phyloP scores from a whole-genome alignment of 83 land plant species.

The Picea abies region DNA sequence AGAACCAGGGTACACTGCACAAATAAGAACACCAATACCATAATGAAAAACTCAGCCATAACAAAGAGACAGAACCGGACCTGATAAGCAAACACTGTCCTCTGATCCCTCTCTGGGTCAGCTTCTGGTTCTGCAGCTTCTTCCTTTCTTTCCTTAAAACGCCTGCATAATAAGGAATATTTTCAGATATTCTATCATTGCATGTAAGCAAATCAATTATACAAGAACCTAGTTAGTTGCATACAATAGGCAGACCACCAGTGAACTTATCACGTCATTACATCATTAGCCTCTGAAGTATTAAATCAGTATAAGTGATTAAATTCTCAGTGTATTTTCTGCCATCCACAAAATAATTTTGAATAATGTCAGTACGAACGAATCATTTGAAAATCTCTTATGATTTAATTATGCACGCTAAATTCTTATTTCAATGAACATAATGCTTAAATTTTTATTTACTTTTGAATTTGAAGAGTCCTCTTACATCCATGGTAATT shows the following conservation, averaged over 20 bases:
- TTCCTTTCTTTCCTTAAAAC: constrained; percentile 81
- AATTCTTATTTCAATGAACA: background rate
- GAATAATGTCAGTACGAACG: background rate
- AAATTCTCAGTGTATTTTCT: constrained; percentile 6
- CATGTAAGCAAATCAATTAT: background rate
- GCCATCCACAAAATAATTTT: constrained; percentile 17
- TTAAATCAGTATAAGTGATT: constrained; percentile 11
- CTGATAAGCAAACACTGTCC: constrained; percentile 99
- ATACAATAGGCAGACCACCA: background rate
- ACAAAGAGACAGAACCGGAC: constrained; percentile 26
- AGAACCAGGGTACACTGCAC: background rate
- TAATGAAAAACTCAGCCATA: background rate
- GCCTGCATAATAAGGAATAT: constrained; percentile 38
- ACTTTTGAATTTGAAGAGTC: too few relatives aligned
- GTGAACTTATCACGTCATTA: constrained; percentile 10
- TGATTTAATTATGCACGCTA: background rate
- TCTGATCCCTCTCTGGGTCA: constrained; percentile 97
- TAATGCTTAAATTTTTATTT: too few relatives aligned
- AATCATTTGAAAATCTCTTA: background rate
- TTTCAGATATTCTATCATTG: background rate
- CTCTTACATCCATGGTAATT: too few relatives aligned
- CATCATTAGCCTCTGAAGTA: constrained; percentile 13
- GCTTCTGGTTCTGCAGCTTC: constrained; percentile 89
- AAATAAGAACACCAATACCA: background rate
- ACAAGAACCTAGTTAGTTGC: background rate